Conservation (phyloP, 2,329 filamentous ascomycete species). For the Metarhizium robertsii region DNA sequence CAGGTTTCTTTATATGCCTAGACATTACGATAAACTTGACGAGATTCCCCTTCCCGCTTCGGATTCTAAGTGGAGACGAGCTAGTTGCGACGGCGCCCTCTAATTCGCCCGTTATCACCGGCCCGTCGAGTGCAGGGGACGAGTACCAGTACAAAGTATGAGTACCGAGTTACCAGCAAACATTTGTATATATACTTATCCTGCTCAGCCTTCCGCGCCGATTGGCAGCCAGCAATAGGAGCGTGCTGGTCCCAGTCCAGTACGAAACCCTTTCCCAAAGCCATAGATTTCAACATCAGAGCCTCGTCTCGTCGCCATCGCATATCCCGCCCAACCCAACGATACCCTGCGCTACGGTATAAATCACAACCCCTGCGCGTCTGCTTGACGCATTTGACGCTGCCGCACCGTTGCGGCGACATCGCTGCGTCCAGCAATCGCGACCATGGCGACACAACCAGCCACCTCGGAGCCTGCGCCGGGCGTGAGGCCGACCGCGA, state of each 20-base stretch:
- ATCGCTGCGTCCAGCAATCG: slow-evolving; percentile 21
- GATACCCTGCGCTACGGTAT: slow-evolving; percentile 8
- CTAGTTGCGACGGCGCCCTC: not conserved
- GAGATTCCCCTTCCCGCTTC: too few species aligned
- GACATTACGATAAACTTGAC: too few species aligned
- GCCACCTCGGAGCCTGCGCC: slow-evolving; percentile 25
- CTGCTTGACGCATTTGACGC: slow-evolving; percentile 4
- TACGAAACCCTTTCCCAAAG: slow-evolving; percentile 16
- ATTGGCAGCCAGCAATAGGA: slow-evolving; percentile 8
- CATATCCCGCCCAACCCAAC: slow-evolving; percentile 8
- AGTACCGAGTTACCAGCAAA: rapidly evolving
- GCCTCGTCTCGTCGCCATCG: slow-evolving; percentile 3
- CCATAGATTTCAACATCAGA: slow-evolving; percentile 3
- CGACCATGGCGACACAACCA: slow-evolving; percentile 35
- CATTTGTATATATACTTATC: slow-evolving; percentile 10
- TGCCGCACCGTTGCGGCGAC: slow-evolving; percentile 28
- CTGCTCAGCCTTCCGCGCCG: slow-evolving; percentile 6
- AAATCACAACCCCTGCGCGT: slow-evolving; percentile 6
- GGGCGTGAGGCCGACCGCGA: slow-evolving; percentile 22
- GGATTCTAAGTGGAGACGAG: not conserved
- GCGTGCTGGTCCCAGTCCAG: slow-evolving; percentile 13
- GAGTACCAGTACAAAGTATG: too few species aligned
- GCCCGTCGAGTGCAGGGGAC: not conserved
- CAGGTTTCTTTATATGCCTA: too few species aligned
- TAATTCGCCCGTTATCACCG: not conserved